phyloP scores from a whole-genome alignment of 2,329 filamentous ascomycete species.

The Aspergillus costaricaensis region DNA sequence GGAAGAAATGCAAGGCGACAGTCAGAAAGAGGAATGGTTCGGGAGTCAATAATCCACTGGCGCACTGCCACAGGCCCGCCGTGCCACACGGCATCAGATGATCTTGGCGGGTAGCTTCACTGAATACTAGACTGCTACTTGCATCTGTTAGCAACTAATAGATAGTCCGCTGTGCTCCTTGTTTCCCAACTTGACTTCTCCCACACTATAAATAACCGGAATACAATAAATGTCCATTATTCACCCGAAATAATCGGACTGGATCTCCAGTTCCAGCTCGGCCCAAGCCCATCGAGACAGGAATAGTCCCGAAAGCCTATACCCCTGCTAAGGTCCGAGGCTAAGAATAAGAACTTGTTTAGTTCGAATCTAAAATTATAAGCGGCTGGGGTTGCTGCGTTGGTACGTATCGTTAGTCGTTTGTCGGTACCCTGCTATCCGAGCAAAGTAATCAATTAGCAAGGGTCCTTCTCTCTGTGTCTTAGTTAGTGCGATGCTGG shows the following conservation, averaged over 20 bases:
- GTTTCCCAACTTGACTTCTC: too few species aligned
- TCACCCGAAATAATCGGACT: background rate
- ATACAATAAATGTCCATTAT: background rate
- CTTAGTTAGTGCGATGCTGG: background rate
- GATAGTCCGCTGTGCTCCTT: too few species aligned
- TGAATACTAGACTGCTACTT: background rate
- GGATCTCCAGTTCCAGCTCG: background rate
- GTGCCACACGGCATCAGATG: slow-evolving; percentile 7
- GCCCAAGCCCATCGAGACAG: background rate
- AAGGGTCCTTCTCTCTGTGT: background rate
- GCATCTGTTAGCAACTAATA: background rate
- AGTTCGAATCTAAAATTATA: background rate
- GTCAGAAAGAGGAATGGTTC: background rate
- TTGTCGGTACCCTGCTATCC: too few species aligned
- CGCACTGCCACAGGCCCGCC: background rate
- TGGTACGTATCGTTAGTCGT: too few species aligned
- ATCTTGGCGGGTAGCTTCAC: background rate
- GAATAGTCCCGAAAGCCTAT: background rate
- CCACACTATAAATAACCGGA: background rate
- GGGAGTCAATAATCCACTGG: background rate
- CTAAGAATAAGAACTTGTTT: background rate
- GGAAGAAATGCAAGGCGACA: slow-evolving; percentile 1
- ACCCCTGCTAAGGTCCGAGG: background rate
- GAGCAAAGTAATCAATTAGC: background rate
- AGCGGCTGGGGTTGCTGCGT: background rate